These are phyloP conservation scores for Linum lewisii DNA, from an alignment of 345 rosid species.

Conservation along the genomic window DNA sequence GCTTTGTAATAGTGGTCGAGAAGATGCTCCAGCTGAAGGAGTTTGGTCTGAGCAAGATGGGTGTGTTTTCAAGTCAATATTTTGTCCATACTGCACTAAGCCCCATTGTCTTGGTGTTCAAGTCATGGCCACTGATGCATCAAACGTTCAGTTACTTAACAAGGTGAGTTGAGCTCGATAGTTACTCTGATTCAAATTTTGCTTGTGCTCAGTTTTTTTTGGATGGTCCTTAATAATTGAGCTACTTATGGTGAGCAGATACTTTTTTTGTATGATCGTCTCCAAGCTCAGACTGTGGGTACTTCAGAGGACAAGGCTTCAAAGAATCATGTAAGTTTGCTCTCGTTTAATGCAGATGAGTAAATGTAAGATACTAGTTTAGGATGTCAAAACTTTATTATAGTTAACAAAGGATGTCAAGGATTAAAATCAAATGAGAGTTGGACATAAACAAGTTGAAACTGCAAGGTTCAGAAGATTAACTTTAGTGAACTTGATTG, in stretches of 20 bases:
- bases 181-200: background rate
- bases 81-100: slow-evolving; percentile 67
- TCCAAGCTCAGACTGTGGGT: slow-evolving; percentile 33
- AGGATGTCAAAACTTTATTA: background rate
- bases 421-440: too few relatives aligned
- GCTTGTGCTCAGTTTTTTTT: background rate
- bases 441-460: too few relatives aligned
- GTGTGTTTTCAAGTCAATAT: slow-evolving; percentile 65
- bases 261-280: slow-evolving; percentile 39
- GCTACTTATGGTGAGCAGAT: slow-evolving; percentile 32
- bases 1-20: slow-evolving; percentile 26
- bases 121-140: slow-evolving; percentile 73
- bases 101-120: slow-evolving; percentile 66
- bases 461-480: background rate
- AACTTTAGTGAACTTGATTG: slow-evolving; percentile 8
- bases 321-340: slow-evolving; percentile 30
- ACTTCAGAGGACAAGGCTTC: slow-evolving; percentile 18
- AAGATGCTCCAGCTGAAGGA: slow-evolving; percentile 34
- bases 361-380: slow-evolving; percentile 1
- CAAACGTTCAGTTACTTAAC: slow-evolving; percentile 57
- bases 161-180: slow-evolving; percentile 32
- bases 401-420: too few relatives aligned
- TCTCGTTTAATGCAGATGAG: background rate
- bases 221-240: background rate
- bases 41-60: slow-evolving; percentile 85